Conservation (phyloP, 176 grass and related monocot species). For the Raddia guianensis region DNA sequence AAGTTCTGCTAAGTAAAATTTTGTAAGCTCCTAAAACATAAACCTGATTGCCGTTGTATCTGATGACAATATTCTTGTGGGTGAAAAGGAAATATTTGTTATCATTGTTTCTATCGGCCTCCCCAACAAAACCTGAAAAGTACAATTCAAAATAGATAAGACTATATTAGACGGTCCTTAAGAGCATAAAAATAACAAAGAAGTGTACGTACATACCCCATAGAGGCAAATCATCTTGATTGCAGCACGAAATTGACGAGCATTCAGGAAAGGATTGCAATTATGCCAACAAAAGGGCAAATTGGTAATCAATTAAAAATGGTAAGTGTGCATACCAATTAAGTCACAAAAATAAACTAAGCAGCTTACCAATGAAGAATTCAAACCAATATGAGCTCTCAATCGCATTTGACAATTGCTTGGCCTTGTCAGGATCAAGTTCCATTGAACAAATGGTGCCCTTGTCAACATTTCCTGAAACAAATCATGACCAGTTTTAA, state of each 20-base stretch:
- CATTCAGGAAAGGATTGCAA: conserved; percentile 23
- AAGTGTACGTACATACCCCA: conserved; percentile 75
- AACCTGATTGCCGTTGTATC: conserved; percentile 89
- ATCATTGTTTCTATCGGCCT: conserved; percentile 78
- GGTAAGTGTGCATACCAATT: neutral
- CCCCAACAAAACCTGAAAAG: conserved; percentile 84
- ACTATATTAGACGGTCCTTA: conserved; percentile 5
- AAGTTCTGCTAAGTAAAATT: conserved; percentile 2
- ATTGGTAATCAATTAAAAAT: conserved; percentile 16
- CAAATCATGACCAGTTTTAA: conserved; percentile 38
- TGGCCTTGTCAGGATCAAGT: conserved; percentile 67
- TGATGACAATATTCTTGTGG: conserved; percentile 85
- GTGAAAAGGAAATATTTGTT: conserved; percentile 88
- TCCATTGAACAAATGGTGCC: conserved; percentile 72
- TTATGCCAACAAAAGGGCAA: conserved; percentile 27
- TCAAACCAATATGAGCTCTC: conserved; percentile 93
- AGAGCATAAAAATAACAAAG: conserved; percentile 33
- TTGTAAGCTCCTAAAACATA: conserved; percentile 10
- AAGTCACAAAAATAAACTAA: conserved; percentile 22
- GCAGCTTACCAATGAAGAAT: conserved; percentile 86
- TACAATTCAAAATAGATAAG: conserved; percentile 32
- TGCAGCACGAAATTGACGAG: conserved; percentile 4
- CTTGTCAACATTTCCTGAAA: conserved; percentile 84
- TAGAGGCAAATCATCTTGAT: conserved; percentile 90
- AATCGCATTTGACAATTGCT: conserved; percentile 77